Percentiles rank a stretch among this genome's conserved stretches.
Evolutionary conservation across 805 yeast genomes (phyloP).

Genomic region (Yarrowia sp.): DNA sequence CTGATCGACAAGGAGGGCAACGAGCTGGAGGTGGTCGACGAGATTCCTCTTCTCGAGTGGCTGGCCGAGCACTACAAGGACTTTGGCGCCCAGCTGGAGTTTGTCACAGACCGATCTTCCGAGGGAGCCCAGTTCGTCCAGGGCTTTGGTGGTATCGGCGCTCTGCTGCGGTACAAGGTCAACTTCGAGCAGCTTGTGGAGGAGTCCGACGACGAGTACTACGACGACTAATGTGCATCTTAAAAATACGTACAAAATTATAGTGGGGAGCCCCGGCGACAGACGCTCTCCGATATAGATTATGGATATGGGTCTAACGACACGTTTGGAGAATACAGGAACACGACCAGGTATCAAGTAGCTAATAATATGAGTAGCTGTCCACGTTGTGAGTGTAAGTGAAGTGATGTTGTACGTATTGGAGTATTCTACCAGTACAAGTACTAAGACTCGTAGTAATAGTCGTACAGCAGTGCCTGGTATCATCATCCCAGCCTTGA

Average conservation of each 20-base stretch:
- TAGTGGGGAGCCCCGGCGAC: background rate
- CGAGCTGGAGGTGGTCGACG: conserved; percentile 87
- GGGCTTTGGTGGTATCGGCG: conserved; percentile 99
- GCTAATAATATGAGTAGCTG: too few species aligned
- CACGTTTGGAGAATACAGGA: too few species aligned
- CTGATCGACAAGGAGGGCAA: conserved; percentile 79
- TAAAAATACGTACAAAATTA: background rate
- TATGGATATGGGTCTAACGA: background rate
- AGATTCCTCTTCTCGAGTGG: conserved; percentile 91
- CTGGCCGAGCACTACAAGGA: conserved; percentile 92
- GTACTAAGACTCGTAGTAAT: too few species aligned
- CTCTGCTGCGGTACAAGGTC: conserved; percentile 90
- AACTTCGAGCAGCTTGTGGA: conserved; percentile 94
- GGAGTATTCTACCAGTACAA: too few species aligned
- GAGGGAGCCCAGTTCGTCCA: conserved; percentile 98
- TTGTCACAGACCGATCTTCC: conserved; percentile 91
- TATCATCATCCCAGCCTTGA: too few species aligned
- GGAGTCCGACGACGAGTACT: conserved; percentile 85
- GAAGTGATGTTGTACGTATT: too few species aligned
- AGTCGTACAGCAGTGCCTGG: too few species aligned
- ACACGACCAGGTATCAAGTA: too few species aligned
- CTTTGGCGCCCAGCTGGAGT: conserved; percentile 94
- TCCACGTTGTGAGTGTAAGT: too few species aligned
- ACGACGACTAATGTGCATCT: conserved; percentile 36
- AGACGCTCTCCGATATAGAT: background rate